phyloP scores from a whole-genome alignment of 192 early-diverging fungal species.

The Coemansia nantahalensis region DNA sequence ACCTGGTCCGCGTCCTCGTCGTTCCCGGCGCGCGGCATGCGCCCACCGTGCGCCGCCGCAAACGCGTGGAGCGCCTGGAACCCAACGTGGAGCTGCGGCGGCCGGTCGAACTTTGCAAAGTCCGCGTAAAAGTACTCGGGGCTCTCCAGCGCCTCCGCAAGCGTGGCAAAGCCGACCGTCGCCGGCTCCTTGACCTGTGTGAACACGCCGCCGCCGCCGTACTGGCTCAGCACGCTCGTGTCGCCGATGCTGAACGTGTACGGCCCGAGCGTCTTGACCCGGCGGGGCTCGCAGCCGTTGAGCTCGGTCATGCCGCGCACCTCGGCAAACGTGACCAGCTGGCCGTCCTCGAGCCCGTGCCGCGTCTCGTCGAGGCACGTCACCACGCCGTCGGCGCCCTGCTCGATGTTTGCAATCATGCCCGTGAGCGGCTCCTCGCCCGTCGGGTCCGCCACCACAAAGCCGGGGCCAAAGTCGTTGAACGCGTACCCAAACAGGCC shows the following conservation, averaged over 20 bases:
- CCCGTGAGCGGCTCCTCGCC: conserved; percentile 92
- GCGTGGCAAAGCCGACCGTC: conserved; percentile 70
- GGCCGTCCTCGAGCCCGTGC: conserved; percentile 98
- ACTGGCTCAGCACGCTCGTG: conserved; percentile 69
- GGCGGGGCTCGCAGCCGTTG: conserved; percentile 75
- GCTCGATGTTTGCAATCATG: conserved; percentile 84
- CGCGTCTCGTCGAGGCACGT: conserved; percentile 95
- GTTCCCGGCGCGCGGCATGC: conserved; percentile 82
- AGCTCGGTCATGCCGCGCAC: conserved; percentile 90
- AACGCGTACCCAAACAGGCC: conserved; percentile 94
- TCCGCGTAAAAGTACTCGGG: conserved; percentile 90
- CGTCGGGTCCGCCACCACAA: conserved; percentile 80
- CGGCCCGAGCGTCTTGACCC: conserved; percentile 85
- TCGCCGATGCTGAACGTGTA: conserved; percentile 98
- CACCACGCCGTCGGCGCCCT: conserved; percentile 79
- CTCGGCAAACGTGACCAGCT: conserved; percentile 91
- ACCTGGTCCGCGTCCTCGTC: conserved; percentile 85
- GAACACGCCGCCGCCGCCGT: conserved; percentile 86
- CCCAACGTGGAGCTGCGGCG: conserved; percentile 83
- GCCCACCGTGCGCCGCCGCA: conserved; percentile 57
- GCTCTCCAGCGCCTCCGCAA: conserved; percentile 69
- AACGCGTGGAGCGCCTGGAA: conserved; percentile 96
- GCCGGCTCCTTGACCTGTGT: conserved; percentile 95
- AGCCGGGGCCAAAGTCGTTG: conserved; percentile 94
- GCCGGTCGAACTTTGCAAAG: conserved; percentile 98